Evolutionary conservation across 345 rosid genomes (phyloP).

Genomic region (Ricinus communis): DNA sequence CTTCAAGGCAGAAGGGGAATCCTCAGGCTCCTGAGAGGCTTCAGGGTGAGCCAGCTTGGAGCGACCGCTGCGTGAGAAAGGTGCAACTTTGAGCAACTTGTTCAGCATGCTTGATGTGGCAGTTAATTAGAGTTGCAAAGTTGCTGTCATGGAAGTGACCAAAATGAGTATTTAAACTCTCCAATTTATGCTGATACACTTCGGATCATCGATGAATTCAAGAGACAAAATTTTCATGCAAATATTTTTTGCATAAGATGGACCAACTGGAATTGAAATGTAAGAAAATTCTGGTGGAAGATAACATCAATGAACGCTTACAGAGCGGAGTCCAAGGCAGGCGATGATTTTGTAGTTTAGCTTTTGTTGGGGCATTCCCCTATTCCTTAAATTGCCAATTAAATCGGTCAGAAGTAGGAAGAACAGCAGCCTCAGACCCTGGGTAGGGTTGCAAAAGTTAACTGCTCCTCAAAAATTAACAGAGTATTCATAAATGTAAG

Average conservation of each 20-base stretch:
- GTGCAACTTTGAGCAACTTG: slow-evolving; percentile 29
- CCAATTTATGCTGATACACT: neutral
- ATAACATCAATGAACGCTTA: slow-evolving; percentile 6
- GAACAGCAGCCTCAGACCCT: too few species aligned
- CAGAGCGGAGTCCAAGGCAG: neutral
- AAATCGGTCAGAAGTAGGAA: too few species aligned
- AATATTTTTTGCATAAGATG: neutral
- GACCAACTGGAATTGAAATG: neutral
- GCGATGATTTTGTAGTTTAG: neutral
- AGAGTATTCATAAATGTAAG: too few species aligned
- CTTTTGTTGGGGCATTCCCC: neutral
- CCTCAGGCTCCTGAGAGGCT: neutral
- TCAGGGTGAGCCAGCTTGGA: neutral
- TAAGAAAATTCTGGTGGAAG: neutral
- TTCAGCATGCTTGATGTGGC: slow-evolving; percentile 22
- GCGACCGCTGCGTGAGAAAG: neutral
- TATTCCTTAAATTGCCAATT: neutral
- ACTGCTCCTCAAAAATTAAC: too few species aligned
- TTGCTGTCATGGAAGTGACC: neutral
- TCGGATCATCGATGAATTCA: slow-evolving; percentile 10
- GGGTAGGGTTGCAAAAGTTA: too few species aligned
- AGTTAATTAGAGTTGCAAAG: neutral
- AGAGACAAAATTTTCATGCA: neutral
- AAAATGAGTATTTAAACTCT: neutral
- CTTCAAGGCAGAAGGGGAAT: slow-evolving; percentile 21